These are phyloP conservation scores for Vitis amurensis DNA, from an alignment of 164 flowering plant species.

Conservation along the genomic window DNA sequence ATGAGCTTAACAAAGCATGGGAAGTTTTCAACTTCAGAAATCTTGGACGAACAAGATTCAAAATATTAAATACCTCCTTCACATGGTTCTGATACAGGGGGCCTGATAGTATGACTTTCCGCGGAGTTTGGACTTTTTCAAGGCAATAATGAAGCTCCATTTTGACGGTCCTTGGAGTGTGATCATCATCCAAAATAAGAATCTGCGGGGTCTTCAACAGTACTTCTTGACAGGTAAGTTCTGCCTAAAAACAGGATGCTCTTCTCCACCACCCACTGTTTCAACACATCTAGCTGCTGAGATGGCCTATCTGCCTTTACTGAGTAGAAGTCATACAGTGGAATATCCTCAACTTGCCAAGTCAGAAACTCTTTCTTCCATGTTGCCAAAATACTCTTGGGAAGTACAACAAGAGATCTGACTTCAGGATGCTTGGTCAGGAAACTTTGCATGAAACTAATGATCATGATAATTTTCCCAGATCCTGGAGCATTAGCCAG, in stretches of 20 bases:
- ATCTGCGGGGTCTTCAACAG: slow-evolving; percentile 72
- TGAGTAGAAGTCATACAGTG: slow-evolving; percentile 72
- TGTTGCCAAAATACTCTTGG: slow-evolving; percentile 70
- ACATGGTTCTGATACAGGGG: slow-evolving; percentile 93
- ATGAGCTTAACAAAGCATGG: slow-evolving; percentile 52
- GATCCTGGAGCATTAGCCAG: slow-evolving; percentile 98
- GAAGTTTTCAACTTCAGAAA: slow-evolving; percentile 58
- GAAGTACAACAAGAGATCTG: slow-evolving; percentile 76
- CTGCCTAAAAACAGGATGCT: slow-evolving; percentile 67
- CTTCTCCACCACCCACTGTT: slow-evolving; percentile 61
- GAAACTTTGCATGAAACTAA: slow-evolving; percentile 87
- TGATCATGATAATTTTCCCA: slow-evolving; percentile 92
- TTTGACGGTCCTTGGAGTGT: slow-evolving; percentile 79
- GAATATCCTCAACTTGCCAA: slow-evolving; percentile 84
- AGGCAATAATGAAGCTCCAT: slow-evolving; percentile 71
- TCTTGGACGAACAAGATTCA: slow-evolving; percentile 86
- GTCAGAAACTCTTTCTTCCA: slow-evolving; percentile 83
- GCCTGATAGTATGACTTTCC: slow-evolving; percentile 94
- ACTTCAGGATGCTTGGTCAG: slow-evolving; percentile 73
- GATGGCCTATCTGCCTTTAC: slow-evolving; percentile 61
- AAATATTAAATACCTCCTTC: slow-evolving; percentile 82
- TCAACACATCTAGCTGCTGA: slow-evolving; percentile 70
- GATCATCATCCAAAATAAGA: slow-evolving; percentile 91
- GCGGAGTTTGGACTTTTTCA: slow-evolving; percentile 61
- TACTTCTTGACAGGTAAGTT: slow-evolving; percentile 57